Base-by-base conservation (phyloP, 352 stramenopile genomes). In the Phytophthora gonapodyides region DNA sequence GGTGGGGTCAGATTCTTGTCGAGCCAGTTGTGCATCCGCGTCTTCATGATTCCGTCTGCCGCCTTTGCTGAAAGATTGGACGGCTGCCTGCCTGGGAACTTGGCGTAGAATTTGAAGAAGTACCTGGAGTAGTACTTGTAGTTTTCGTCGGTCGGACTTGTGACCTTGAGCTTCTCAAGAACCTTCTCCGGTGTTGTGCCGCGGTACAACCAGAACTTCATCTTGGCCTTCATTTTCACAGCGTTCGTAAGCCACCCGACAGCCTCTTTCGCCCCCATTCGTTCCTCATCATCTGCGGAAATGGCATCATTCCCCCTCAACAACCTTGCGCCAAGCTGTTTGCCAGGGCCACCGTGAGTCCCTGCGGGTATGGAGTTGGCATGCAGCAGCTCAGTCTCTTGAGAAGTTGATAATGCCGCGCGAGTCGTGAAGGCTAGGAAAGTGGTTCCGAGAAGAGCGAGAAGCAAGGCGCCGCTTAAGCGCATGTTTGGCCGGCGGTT, bases 61-160 rank as follows among this genome's bases (percentile, higher is more conserved):
- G 43, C 35, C 33, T 50, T 54, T n/a, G 31, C n/a, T 3, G 47
- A 21, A n/a, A 58, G 12, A 30, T 55, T 54, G 9, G 38, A 44
- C 2, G 61, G 61, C 43, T 45, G 31, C 34, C 7, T 59, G 17
- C 1, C 12, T 1, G 56, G 47, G 49, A 65, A 60, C 48, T 44
- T 70, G 43, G 51, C 38, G 36, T 65, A 61, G 38, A 65, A 69
- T 6, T 56, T 49, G 36, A 53, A 69, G 17, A 35, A 69, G 48
- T 69, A 69, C 41, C 24, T 61, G 21, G 55, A 59, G 19, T 64
- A 69, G 27, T 69, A 65, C 41, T 61, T 65, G 49, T 61, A 65
- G 47, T 69, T 65, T 10, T 51, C 31, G 37, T 65, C 56, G 19
- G 42, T 49, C 3, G 24, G 31, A n/a, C 24, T 51, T 9, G 17